Evolutionary conservation across 768 basidiomycete genomes (phyloP).

Genomic region (Daedalea quercina): DNA sequence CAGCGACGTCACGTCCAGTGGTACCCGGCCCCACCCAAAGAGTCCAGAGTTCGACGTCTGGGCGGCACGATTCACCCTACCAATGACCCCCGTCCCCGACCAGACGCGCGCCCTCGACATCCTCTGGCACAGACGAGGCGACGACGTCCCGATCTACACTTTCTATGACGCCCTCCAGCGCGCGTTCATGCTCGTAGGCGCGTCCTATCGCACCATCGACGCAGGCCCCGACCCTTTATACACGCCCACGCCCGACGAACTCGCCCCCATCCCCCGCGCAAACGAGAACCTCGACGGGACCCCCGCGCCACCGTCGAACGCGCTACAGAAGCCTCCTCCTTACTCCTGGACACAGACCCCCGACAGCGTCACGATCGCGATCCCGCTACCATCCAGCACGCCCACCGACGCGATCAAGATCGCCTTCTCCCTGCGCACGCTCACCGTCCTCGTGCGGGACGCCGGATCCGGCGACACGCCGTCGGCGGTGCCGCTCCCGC

Average conservation of each 20-base stretch:
- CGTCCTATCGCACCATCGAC: conserved; percentile 41
- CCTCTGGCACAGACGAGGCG: conserved; percentile 64
- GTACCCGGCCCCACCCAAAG: conserved; percentile 17
- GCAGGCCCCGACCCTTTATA: conserved; percentile 30
- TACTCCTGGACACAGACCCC: conserved; percentile 92
- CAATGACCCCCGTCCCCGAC: conserved; percentile 27
- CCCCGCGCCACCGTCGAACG: conserved; percentile 7
- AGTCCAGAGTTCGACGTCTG: conserved; percentile 56
- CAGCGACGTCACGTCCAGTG: background rate
- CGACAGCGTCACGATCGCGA: conserved; percentile 76
- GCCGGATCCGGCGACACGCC: conserved; percentile 20
- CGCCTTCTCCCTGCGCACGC: conserved; percentile 52
- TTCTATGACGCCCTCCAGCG: conserved; percentile 38
- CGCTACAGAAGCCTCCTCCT: conserved; percentile 54
- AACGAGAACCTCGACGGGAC: conserved; percentile 53
- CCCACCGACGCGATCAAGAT: conserved; percentile 60
- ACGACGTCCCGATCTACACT: conserved; percentile 60
- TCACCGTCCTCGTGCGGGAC: conserved; percentile 56
- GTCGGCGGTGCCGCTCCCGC: conserved; percentile 40
- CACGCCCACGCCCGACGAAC: conserved; percentile 58
- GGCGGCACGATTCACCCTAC: conserved; percentile 47
- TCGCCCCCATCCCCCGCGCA: conserved; percentile 60
- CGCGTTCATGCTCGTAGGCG: conserved; percentile 52
- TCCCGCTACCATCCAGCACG: conserved; percentile 74
- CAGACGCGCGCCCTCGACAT: conserved; percentile 39